Evolutionary conservation across 257 asterid species (phyloP), one percentile per base, ranked within the genome.

Genomic region (Capsicum rhomboideum): DNA sequence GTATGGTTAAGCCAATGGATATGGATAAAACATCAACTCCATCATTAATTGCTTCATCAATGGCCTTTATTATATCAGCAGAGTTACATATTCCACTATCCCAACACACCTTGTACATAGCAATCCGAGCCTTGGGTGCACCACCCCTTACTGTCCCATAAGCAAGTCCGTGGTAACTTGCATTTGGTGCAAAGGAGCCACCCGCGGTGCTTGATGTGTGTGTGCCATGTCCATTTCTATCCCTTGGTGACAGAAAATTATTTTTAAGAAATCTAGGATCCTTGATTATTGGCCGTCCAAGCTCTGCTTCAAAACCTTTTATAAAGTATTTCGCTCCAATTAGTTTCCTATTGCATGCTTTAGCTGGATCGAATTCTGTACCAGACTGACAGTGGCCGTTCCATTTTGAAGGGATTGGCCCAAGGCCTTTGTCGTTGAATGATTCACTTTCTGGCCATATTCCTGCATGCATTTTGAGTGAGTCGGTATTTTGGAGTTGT

Each of bases 271-370:
- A 40, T 3, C 44, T 40, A 40, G 44, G 44, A 40, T 40, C 44
- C 44, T 5, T 40, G 44, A 40, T 40, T 40, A 40, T 40, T 40
- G 44, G 44, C 44, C 44, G 44, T 40, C 44, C 44, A 40, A 40
- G 8, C 44, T 40, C 44, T 1, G 89, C 87, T 5, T 44, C 75
- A 14, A 83, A 54, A 23, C 90, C 90, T 2, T 79, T 72, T 6
- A 82, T 0, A 82, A 85, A 90, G 80, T 69, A 86, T 13, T 90
- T 90, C 31, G 93, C 93, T 79, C 93, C 92, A 23, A 89, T 86
- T 55, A 90, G 31, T 85, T 90, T 90, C 31, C 44, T 85, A 66
- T 89, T 87, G 86, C 91, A 89, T 69, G 83, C 80, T 10, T 78
- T 37, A 16, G 81, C 8, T 2, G 91, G 79, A 13, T 80, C 31